Conservation (phyloP, 1,284 basidiomycete genomes). For the Sporisorium scitamineum region DNA sequence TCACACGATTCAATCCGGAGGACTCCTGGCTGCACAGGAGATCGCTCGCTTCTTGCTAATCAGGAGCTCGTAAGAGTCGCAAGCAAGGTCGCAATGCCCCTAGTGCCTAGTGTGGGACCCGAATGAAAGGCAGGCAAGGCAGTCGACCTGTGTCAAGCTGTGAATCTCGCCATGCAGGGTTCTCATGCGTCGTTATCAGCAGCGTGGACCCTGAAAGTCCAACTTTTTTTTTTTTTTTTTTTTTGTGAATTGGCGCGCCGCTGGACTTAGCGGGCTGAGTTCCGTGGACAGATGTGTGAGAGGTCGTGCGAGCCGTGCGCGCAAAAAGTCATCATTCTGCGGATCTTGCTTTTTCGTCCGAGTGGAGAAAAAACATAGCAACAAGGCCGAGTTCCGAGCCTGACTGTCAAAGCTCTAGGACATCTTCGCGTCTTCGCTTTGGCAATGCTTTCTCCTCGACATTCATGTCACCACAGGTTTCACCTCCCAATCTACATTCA, state of each 20-base stretch:
- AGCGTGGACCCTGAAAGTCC: conserved; percentile 34
- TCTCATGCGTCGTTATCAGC: conserved; percentile 32
- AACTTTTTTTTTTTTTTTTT: conserved; percentile 4
- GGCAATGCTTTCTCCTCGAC: conserved; percentile 2
- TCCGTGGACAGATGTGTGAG: neutral
- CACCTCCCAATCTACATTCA: neutral
- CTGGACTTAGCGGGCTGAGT: conserved; percentile 12
- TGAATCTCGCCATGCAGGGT: conserved; percentile 31
- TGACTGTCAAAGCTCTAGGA: neutral
- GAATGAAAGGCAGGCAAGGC: neutral
- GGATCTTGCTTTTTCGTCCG: conserved; percentile 17
- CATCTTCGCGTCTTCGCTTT: conserved; percentile 7
- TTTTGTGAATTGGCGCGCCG: conserved; percentile 11
- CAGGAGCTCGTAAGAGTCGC: neutral
- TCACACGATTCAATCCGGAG: neutral
- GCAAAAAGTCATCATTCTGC: conserved; percentile 12
- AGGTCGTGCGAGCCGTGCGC: conserved; percentile 33
- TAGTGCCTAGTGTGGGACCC: conserved; percentile 1
- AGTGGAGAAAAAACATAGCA: no score
- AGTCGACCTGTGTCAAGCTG: conserved; percentile 1
- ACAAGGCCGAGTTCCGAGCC: conserved; percentile 31
- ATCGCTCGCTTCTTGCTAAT: neutral
- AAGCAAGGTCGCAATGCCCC: neutral
- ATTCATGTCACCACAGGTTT: neutral
- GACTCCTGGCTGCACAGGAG: conserved; percentile 1